Base-by-base conservation (phyloP, 2,329 filamentous ascomycete species). In the Bipolaris gigantea region DNA sequence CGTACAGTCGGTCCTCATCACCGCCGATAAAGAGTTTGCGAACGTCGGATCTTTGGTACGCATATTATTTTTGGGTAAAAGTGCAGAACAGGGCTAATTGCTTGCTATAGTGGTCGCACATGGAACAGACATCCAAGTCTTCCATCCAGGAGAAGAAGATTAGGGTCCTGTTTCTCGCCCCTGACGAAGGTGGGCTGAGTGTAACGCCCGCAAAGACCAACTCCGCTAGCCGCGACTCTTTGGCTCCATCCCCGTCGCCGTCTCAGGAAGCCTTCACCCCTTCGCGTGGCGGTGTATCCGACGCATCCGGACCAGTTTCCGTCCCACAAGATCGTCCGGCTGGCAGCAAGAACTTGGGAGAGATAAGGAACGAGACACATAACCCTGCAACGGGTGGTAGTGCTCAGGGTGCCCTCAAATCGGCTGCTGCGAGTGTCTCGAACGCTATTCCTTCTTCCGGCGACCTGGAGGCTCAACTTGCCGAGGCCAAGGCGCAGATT, bases 91-190 rank as follows among this genome's bases (percentile, higher is more conserved):
- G 5, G 23, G 8, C 57, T 66, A 53, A 67, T 38, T 32, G n/a
- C 15, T 30, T 34, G 39, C 44, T 63, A 55, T 66, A 94, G 89
- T 96, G 92, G 86, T 85, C 81, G 64, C 80, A 82, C 84, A 80
- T 89, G 72, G 80, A 94, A 80, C 84, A 87, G 71, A 83, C 83
- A 9, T 83, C 89, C 53, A 97, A 95, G 78, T 81, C 83, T 13
- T 81, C 84, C 19, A 88, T 99, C 55, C 86, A 92, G 69, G 94
- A 99, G 81, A 90, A 88, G 80, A 99, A 97, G 82, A 99, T 99
- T 65, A 87, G 93, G 42, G 94, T 99, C 61, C 83, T 83, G 64
- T 99, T 93, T 82, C 81, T 97, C 38, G 76, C 89, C 43, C 81
- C 88, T 9, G 83, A 85, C 45, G 82, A 82, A 36, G 61, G 66